Conservation (phyloP, 306 rosid genomes). For the Vicia sativa region DNA sequence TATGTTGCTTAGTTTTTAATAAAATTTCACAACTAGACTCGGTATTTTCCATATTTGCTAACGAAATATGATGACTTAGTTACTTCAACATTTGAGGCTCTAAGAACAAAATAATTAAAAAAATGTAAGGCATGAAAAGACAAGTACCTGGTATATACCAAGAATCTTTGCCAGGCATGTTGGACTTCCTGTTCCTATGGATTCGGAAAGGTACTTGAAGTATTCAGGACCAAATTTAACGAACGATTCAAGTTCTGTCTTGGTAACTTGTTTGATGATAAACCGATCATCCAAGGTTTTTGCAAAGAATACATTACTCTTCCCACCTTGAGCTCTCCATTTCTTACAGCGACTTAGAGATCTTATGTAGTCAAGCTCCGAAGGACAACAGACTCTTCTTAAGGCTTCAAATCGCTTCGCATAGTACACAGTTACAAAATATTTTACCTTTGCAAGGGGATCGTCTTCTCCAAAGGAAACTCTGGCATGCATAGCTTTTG, state of each 20-base stretch:
- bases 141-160: slow-evolving; percentile 93
- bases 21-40: slow-evolving; percentile 25
- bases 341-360: slow-evolving; percentile 94
- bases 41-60: slow-evolving; percentile 9
- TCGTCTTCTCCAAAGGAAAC: slow-evolving; percentile 85
- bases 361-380: slow-evolving; percentile 82
- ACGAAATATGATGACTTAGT: slow-evolving; percentile 23
- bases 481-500: slow-evolving; percentile 79
- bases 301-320: slow-evolving; percentile 96
- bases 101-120: background rate
- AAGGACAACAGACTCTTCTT: slow-evolving; percentile 84
- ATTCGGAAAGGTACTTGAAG: slow-evolving; percentile 83
- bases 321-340: slow-evolving; percentile 99
- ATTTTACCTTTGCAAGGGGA: slow-evolving; percentile 71
- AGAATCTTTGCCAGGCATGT: slow-evolving; percentile 95
- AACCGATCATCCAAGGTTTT: slow-evolving; percentile 94
- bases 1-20: background rate
- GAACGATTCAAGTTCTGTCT: slow-evolving; percentile 95
- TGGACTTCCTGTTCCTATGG: slow-evolving; percentile 76
- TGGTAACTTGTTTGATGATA: slow-evolving; percentile 86
- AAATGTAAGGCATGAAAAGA: slow-evolving; percentile 21
- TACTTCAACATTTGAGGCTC: slow-evolving; percentile 28
- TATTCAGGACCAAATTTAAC: slow-evolving; percentile 78
- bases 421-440: slow-evolving; percentile 73
- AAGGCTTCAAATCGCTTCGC: slow-evolving; percentile 87